Conservation (phyloP, 2,329 filamentous ascomycete species). For the Microdochium trichocladiopsis region DNA sequence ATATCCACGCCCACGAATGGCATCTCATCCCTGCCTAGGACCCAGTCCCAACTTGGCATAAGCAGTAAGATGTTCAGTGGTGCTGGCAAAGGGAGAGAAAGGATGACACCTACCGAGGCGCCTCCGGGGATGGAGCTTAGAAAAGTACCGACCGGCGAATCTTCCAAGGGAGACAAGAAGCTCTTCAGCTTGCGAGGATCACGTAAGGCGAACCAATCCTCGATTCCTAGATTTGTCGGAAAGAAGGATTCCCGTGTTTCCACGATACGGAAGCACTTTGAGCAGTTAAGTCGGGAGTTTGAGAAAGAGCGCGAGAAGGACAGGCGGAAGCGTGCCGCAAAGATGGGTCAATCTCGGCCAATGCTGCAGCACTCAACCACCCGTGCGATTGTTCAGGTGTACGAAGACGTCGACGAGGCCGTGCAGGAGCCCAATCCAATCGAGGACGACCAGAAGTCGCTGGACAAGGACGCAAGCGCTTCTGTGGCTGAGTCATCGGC, state of each 20-base stretch:
- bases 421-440: constrained; percentile 70
- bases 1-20: constrained; percentile 39
- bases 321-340: constrained; percentile 71
- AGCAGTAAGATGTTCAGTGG: constrained; percentile 18
- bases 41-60: constrained; percentile 36
- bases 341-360: constrained; percentile 66
- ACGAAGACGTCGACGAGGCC: constrained; percentile 87
- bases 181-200: constrained; percentile 55
- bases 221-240: constrained; percentile 82
- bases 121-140: constrained; percentile 21
- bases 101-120: constrained; percentile 11
- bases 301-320: constrained; percentile 89
- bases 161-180: constrained; percentile 61
- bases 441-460: constrained; percentile 48
- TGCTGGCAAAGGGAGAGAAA: constrained; percentile 20
- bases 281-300: constrained; percentile 93
- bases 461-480: constrained; percentile 20
- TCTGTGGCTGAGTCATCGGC: constrained; percentile 16
- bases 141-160: constrained; percentile 27
- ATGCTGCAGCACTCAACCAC: constrained; percentile 82
- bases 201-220: constrained; percentile 59
- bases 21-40: constrained; percentile 33
- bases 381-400: constrained; percentile 94
- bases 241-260: constrained; percentile 76
- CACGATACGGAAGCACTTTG: constrained; percentile 90